Percentiles rank a stretch among this genome's conserved stretches.
Evolutionary conservation across 106 monocot genomes (phyloP).

Genomic region (Dendrobium catenatum): DNA sequence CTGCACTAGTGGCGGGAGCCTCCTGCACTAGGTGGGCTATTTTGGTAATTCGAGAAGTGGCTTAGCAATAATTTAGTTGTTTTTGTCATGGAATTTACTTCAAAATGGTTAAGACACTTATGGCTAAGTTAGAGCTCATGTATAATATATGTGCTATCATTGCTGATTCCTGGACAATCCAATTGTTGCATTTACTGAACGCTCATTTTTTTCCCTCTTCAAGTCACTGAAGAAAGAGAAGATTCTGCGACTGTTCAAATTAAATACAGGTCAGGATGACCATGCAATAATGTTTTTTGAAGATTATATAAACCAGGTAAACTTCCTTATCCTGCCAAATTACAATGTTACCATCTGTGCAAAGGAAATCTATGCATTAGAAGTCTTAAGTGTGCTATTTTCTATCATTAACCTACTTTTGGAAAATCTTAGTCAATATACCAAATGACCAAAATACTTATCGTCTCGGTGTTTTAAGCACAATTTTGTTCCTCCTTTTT

Average conservation of each 20-base stretch:
- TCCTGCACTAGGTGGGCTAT: too few relatives aligned
- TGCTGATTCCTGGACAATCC: background rate
- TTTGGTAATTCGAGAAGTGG: too few relatives aligned
- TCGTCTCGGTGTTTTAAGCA: background rate
- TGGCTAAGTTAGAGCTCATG: background rate
- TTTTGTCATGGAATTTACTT: background rate
- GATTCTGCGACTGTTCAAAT: constrained; percentile 70
- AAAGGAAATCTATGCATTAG: background rate
- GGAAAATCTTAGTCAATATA: background rate
- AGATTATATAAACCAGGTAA: constrained; percentile 66
- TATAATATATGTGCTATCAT: background rate
- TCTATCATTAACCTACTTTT: background rate
- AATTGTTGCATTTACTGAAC: background rate
- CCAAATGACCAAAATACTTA: background rate
- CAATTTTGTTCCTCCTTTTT: background rate
- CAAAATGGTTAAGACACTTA: background rate
- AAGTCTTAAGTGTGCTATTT: background rate
- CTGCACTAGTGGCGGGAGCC: too few relatives aligned
- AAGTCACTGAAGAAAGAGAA: constrained; percentile 75
- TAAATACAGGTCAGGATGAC: constrained; percentile 90
- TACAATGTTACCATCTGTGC: background rate
- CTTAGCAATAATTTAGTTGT: too few relatives aligned
- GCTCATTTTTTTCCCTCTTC: background rate
- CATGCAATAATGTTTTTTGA: constrained; percentile 93
- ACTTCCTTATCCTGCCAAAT: background rate